Base-by-base conservation (phyloP, 176 grass and related monocot species). In the Cymbopogon citratus region DNA sequence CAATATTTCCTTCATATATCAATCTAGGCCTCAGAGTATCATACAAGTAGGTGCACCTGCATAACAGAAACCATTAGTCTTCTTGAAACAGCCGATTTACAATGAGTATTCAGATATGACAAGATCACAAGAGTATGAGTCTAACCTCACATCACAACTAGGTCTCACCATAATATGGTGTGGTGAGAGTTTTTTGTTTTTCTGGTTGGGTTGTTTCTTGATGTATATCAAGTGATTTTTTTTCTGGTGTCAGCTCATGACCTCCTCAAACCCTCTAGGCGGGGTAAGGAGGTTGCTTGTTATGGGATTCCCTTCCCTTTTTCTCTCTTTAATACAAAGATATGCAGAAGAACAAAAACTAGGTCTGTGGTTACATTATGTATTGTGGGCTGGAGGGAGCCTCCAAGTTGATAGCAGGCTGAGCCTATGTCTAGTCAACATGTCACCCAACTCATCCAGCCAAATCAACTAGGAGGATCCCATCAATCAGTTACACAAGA, bases 1-100 rank as follows among this genome's bases (percentile, higher is more conserved):
- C 95, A 16, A 98, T 89, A 29, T 86, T 94, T 66, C 92, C 88
- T 85, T 98, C 96, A 78, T 98, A 94, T 93, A 98, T 98, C 60
- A 98, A 85, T 85, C 87, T 99, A 80, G 91, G 92, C 67, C 96
- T 86, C 71, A 95, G 76, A 57, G 96, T 99, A 84, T 99, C 96
- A 85, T 95, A 95, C 68, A 99, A 87, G 75, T 99, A 88, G 64
- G 84, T 99, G 87, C 88, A 95, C 89, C 96, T 99, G 87, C 45
- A 85, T 63, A 76, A 48, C 44, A 76, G 73, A 40, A 23, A 57
- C 24, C 40, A 88, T 45, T 63, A 66, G 40, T 51, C 38, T 31
- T 67, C 45, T 77, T 63, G 28, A 52, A 81, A 66, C 13, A 76
- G 12, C 26, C 7, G 0, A 64, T 73, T 61, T 36, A 65, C 52